Conservation (phyloP, 1,139 yeast genomes). For the Geotrichum bryndzae region DNA sequence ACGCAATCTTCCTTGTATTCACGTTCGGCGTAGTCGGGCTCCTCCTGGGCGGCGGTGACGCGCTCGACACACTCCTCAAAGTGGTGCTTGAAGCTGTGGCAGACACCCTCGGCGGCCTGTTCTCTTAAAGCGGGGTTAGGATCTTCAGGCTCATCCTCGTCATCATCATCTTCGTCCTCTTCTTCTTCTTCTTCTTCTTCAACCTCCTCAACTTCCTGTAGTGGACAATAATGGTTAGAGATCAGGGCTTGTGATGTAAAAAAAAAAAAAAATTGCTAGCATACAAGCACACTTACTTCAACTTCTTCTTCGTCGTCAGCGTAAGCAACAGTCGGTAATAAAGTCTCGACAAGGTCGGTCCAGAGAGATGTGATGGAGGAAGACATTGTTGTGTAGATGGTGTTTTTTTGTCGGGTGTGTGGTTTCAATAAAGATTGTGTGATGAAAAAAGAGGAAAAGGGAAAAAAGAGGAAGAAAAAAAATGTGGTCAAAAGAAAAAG, state of each 20-base stretch:
- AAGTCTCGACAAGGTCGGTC: slow-evolving; percentile 70
- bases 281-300: neutral
- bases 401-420: neutral
- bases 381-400: slow-evolving; percentile 1
- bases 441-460: neutral
- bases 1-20: slow-evolving; percentile 94
- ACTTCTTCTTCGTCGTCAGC: slow-evolving; percentile 62
- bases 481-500: neutral
- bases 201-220: slow-evolving; percentile 17
- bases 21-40: slow-evolving; percentile 70
- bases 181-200: slow-evolving; percentile 28
- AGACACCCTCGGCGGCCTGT: slow-evolving; percentile 52
- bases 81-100: slow-evolving; percentile 77
- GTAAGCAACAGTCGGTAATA: slow-evolving; percentile 73
- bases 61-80: slow-evolving; percentile 93
- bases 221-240: slow-evolving; percentile 8
- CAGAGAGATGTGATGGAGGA: slow-evolving; percentile 48
- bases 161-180: slow-evolving; percentile 38
- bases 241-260: neutral
- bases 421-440: neutral
- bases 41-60: slow-evolving; percentile 81
- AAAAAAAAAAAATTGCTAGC: neutral
- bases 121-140: slow-evolving; percentile 31
- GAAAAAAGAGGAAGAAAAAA: neutral
- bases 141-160: slow-evolving; percentile 37